Evolutionary conservation across 306 rosid species (phyloP).

Genomic region (Parietaria judaica): DNA sequence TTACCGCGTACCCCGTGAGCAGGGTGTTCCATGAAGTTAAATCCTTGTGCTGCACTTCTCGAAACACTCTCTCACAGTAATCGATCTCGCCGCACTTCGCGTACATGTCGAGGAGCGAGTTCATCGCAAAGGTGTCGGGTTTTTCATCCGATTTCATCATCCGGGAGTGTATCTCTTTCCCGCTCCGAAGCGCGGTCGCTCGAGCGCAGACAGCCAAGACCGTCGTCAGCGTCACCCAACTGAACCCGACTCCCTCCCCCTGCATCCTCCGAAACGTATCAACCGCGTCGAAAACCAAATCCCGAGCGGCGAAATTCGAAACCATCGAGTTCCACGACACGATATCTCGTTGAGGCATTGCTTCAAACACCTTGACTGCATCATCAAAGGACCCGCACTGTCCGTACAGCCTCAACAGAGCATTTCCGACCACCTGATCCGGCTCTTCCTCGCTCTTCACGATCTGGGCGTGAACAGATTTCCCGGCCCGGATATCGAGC

Average conservation of each 20-base stretch:
- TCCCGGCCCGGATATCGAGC: slow-evolving; percentile 29
- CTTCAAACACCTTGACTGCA: slow-evolving; percentile 40
- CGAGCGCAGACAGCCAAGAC: slow-evolving; percentile 35
- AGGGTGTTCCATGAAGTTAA: slow-evolving; percentile 57
- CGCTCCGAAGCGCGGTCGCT: slow-evolving; percentile 39
- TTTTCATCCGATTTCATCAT: slow-evolving; percentile 39
- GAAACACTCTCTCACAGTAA: slow-evolving; percentile 40
- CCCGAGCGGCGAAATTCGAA: slow-evolving; percentile 28
- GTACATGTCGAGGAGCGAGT: slow-evolving; percentile 55
- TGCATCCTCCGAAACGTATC: slow-evolving; percentile 44
- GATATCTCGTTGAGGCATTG: slow-evolving; percentile 47
- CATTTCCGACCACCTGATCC: slow-evolving; percentile 58
- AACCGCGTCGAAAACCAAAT: slow-evolving; percentile 24
- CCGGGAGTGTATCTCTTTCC: slow-evolving; percentile 59
- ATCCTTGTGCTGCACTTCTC: slow-evolving; percentile 32
- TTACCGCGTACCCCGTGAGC: slow-evolving; percentile 41
- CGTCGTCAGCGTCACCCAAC: slow-evolving; percentile 52
- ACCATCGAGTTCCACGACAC: slow-evolving; percentile 59
- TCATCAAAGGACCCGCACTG: slow-evolving; percentile 32
- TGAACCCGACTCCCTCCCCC: slow-evolving; percentile 35
- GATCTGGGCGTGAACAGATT: slow-evolving; percentile 47
- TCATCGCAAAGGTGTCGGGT: slow-evolving; percentile 36
- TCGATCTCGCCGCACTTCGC: slow-evolving; percentile 53
- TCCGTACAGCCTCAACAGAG: slow-evolving; percentile 31
- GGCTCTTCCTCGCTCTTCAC: slow-evolving; percentile 33